Percentiles rank a stretch among this genome's conserved stretches.
phyloP scores from a whole-genome alignment of 768 basidiomycete genomes.

The Aureoboletus auriporus region DNA sequence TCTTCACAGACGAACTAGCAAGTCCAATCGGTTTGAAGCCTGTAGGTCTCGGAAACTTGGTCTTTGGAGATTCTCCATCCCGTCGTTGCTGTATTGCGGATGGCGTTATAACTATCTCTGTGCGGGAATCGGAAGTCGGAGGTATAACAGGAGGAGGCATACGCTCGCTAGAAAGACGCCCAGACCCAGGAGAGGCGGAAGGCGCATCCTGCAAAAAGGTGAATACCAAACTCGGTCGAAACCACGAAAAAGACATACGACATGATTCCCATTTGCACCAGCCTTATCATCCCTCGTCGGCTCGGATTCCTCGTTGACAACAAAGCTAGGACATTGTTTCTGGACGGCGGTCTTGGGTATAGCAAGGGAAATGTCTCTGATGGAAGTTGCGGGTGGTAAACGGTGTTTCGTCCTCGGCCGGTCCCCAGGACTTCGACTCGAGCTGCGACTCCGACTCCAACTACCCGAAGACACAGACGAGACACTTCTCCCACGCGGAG shows the following conservation, averaged over 20 bases:
- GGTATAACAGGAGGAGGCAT: constrained; percentile 34
- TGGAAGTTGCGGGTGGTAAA: constrained; percentile 47
- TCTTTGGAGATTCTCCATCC: constrained; percentile 17
- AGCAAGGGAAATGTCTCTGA: constrained; percentile 31
- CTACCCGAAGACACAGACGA: constrained; percentile 56
- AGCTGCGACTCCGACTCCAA: constrained; percentile 49
- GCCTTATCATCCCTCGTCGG: constrained; percentile 34
- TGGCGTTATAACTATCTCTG: constrained; percentile 6
- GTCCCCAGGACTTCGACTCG: constrained; percentile 50
- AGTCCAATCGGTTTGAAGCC: constrained; percentile 70
- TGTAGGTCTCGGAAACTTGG: constrained; percentile 33
- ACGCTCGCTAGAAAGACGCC: constrained; percentile 23
- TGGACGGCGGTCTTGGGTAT: constrained; percentile 29
- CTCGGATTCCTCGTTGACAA: constrained; percentile 20
- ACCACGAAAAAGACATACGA: constrained; percentile 16
- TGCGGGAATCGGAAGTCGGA: constrained; percentile 11
- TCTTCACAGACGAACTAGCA: constrained; percentile 53
- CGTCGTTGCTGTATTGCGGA: constrained; percentile 13
- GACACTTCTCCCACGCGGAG: constrained; percentile 40
- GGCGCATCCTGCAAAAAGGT: constrained; percentile 15
- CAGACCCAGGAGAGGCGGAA: constrained; percentile 19
- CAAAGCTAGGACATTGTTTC: constrained; percentile 15
- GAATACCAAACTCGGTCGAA: constrained; percentile 1
- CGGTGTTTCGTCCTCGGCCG: constrained; percentile 58
- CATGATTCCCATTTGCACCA: constrained; percentile 36